These are phyloP conservation scores for Stephania cephalantha DNA, from an alignment of 164 flowering plant genomes.

Conservation along the genomic window DNA sequence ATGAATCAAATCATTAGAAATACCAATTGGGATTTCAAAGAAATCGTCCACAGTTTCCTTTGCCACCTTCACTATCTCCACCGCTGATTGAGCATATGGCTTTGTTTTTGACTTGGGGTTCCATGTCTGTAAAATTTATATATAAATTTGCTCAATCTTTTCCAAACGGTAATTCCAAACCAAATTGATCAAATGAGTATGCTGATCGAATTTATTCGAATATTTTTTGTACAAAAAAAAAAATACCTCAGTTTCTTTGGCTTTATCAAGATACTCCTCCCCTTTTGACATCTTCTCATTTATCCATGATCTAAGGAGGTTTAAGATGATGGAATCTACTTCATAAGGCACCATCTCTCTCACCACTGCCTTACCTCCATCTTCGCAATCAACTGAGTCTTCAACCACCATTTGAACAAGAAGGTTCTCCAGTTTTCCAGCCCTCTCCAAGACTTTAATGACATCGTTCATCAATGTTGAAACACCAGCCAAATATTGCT, in stretches of 20 bases:
- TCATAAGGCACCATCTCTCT: conserved; percentile 85
- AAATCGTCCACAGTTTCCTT: conserved; percentile 61
- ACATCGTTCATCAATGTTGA: conserved; percentile 39
- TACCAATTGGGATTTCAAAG: conserved; percentile 61
- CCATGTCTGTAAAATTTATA: conserved; percentile 59
- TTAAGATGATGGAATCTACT: conserved; percentile 53
- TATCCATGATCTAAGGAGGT: conserved; percentile 58
- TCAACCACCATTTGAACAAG: conserved; percentile 87
- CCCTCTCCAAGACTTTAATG: conserved; percentile 54
- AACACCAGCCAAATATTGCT: conserved; percentile 51
- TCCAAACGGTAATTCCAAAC: background rate
- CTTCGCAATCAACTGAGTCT: conserved; percentile 74
- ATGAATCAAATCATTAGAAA: conserved; percentile 50
- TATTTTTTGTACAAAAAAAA: background rate
- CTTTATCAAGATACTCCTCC: conserved; percentile 41
- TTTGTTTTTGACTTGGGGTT: conserved; percentile 86
- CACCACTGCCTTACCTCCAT: conserved; percentile 70
- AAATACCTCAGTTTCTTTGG: conserved; percentile 83
- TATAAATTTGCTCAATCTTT: background rate
- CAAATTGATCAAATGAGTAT: background rate
- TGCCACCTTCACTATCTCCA: conserved; percentile 53
- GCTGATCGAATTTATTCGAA: too few species aligned
- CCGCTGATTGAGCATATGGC: conserved; percentile 79
- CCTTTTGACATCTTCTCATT: conserved; percentile 44
- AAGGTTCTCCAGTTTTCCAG: conserved; percentile 74